Evolutionary conservation across 2,329 filamentous ascomycete genomes (phyloP), one percentile per base, ranked within the genome.

Genomic region (Talaromyces sp.): DNA sequence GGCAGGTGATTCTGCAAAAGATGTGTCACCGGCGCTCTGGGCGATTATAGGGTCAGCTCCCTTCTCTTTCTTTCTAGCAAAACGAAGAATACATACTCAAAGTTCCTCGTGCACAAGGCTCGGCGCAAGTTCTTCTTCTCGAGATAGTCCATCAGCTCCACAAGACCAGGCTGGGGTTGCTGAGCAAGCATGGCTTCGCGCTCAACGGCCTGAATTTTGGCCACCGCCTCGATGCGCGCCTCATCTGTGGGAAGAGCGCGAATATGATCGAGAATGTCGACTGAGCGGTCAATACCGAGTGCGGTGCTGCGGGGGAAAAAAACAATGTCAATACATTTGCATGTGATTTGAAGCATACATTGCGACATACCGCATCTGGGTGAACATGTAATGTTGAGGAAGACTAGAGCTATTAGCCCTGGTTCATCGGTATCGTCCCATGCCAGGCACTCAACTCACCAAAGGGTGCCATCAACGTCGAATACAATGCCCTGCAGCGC

Each of bases 331-430:
- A 52, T 53, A 39, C n/a, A 10, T 51, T 54, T 30, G 44, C 44
- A 47, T 47, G 44, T 47, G 44, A 47, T 25, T 25, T 7, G 17
- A n/a, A 33, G 2, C 22, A 8, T 19, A 36, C 19, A 27, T 22
- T 19, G 42, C 39, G 2, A 55, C 56, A 62, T 77, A 83, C 75
- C 85, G 88, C 93, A 99, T 98, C 71, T 96, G 84, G 22, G 78
- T 75, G 77, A 98, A 98, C 93, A 98, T 99, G 83, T 96, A 91
- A 68, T 90, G 95, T 77, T 98, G 93, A 0, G 93, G 93, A 62
- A 93, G 80, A 73, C 92, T 96, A 17, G 13, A 36, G 9, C 10
- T 15, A 47, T 33, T 17, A 58, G 53, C 25, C 7, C 8, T n/a
- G 19, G 19, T 47, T n/a, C 19, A 39, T 25, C 25, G 11, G 30